A percentile compares a stretch with the other conserved stretches of the same genome.
phyloP scores from a whole-genome alignment of 2,329 filamentous ascomycete species.

The Botryotinia narcissicola region DNA sequence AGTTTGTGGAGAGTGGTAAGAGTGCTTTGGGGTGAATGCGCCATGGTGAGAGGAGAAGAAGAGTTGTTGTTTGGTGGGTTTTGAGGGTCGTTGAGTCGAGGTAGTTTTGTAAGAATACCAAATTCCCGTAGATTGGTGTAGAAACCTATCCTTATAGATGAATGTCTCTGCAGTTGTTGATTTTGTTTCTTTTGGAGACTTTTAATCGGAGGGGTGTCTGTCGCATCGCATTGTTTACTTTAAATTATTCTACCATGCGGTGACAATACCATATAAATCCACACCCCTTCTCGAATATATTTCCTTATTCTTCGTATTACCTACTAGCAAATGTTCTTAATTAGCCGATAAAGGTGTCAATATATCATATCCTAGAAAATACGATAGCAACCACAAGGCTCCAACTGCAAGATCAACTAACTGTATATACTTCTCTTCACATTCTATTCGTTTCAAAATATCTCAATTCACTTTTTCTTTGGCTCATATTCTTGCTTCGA shows the following conservation, averaged over 20 bases:
- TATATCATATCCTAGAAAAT: not conserved
- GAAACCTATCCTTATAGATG: not conserved
- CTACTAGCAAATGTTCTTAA: not conserved
- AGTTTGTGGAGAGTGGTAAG: conserved; percentile 53
- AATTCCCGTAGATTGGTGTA: not conserved
- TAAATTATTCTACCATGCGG: conserved; percentile 12
- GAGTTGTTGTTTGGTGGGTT: not conserved
- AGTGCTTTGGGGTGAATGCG: conserved; percentile 39
- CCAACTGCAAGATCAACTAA: not conserved
- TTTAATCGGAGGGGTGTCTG: not conserved
- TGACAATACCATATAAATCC: not conserved
- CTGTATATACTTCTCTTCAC: not conserved
- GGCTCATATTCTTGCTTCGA: not conserved
- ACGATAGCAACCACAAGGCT: conserved; percentile 11
- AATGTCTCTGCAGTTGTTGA: not conserved
- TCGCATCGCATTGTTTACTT: conserved; percentile 29
- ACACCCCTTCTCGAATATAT: not conserved
- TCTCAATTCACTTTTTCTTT: not conserved
- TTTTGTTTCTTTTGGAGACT: not conserved
- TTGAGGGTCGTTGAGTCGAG: not conserved
- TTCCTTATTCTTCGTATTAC: too few relatives aligned
- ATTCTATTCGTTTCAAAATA: not conserved
- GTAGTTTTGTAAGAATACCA: not conserved
- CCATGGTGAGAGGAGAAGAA: conserved; percentile 23
- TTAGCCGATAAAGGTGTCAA: not conserved